A percentile compares a stretch with the other conserved stretches of the same genome.
These are phyloP conservation scores for Leptomonas seymouri DNA, from an alignment of 208 protist genomes.

Conservation along the genomic window DNA sequence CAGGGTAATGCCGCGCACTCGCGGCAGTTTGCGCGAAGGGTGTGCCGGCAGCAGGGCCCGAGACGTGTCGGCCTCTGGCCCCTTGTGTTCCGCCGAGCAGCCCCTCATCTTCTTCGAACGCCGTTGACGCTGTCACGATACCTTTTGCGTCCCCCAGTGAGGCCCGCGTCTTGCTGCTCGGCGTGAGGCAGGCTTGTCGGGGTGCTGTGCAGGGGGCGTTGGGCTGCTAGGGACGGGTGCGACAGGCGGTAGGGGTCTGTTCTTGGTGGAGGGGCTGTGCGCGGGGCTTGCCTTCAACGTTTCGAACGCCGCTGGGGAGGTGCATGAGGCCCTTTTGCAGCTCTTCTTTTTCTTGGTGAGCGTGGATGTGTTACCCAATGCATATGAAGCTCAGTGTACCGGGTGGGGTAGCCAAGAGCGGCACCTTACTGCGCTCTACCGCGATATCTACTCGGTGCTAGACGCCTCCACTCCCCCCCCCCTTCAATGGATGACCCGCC, in stretches of 20 bases:
- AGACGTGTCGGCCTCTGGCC: not conserved
- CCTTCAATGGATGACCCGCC: not conserved
- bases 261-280: constrained; percentile 6
- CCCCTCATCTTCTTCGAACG: not conserved
- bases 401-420: constrained; percentile 1
- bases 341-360: constrained; percentile 43
- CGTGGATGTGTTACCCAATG: constrained; percentile 25
- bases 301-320: not conserved
- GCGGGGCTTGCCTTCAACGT: not conserved
- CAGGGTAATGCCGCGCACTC: not conserved
- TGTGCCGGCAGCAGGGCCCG: not conserved
- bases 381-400: constrained; percentile 11
- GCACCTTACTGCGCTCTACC: constrained; percentile 1
- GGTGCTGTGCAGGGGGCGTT: not conserved
- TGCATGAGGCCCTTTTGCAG: constrained; percentile 17
- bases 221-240: not conserved
- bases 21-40: constrained; percentile 2
- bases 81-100: not conserved
- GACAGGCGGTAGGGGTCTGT: not conserved
- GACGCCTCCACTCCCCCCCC: too few species aligned
- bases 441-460: not conserved
- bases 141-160: constrained; percentile 12
- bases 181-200: not conserved
- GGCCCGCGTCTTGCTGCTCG: not conserved
- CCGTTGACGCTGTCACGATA: not conserved